Evolutionary conservation across 1,284 basidiomycete species (phyloP), one percentile per base, ranked within the genome.

Genomic region (Cutaneotrichosporon daszewskae): DNA sequence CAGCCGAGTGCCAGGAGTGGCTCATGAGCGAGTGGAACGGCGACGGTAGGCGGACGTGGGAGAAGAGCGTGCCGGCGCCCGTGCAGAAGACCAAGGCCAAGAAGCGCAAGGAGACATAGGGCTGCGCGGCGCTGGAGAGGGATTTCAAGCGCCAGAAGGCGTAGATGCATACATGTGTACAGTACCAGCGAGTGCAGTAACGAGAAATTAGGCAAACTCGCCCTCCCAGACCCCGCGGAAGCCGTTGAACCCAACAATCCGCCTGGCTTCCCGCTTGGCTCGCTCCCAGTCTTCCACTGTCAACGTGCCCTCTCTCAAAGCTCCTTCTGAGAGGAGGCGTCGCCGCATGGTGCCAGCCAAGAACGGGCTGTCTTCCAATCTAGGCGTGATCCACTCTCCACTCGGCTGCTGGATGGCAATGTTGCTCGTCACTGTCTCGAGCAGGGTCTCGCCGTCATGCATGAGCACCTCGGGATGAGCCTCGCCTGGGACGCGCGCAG

Each of bases 1-100:
- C 79, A 57, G 82, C 80, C 5, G 78, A 82, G 8, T 88, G 86
- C 60, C 65, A 75, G 23, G 62, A 62, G 18, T 94, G 86, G 87
- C 69, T 96, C 4, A 37, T 49, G 33, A 36, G 38, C n/a, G 32
- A 45, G 43, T 69, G 66, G 66, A 44, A 55, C n/a, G 55, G 55
- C 4, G 43, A 47, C n/a, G 37, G 34, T 3, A 43, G 46, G 5
- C 43, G 40, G 9, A 32, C 24, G 31, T 52, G 46, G 46, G 50
- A 52, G 37, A 40, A 43, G 1, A 13, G 27, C 10, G 34, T 48
- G 12, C 49, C 44, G 4, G 31, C 40, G 37, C 37, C 37, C 18
- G 23, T 40, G 6, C 36, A 29, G 24, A 45, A 43, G 43, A 37
- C 37, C 34, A 50, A 50, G 48, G 20, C 37, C n/a, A 29, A 18